Percentiles rank a stretch among this genome's conserved stretches.
phyloP scores from a whole-genome alignment of 2,329 filamentous ascomycete species.

The Pleomassaria siparia region DNA sequence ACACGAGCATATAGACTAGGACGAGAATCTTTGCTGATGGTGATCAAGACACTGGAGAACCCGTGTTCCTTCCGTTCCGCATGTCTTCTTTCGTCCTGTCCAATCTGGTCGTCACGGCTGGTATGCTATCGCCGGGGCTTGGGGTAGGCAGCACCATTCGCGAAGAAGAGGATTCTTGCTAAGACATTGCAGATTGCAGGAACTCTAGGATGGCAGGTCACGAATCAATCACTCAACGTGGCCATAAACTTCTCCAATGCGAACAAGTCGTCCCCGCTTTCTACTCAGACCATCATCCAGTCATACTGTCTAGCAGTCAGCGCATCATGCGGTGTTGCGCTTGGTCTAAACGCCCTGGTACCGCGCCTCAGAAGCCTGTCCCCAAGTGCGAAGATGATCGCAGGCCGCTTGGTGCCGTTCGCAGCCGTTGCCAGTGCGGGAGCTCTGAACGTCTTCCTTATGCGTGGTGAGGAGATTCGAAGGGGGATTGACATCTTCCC shows the following conservation, averaged over 20 bases:
- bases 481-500: constrained; percentile 92
- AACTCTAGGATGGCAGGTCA: constrained; percentile 90
- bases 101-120: constrained; percentile 90
- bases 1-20: constrained; percentile 6
- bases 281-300: constrained; percentile 76
- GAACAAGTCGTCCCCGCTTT: constrained; percentile 93
- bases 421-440: constrained; percentile 91
- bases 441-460: constrained; percentile 92
- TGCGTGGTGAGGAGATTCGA: constrained; percentile 95
- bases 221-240: constrained; percentile 97
- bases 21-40: constrained; percentile 16
- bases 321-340: constrained; percentile 89
- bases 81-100: constrained; percentile 96
- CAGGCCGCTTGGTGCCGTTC: constrained; percentile 90
- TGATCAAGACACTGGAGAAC: constrained; percentile 77
- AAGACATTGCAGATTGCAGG: constrained; percentile 66
- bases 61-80: constrained; percentile 91
- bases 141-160: constrained; percentile 53
- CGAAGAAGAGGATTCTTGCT: constrained; percentile 14
- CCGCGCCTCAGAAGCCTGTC: constrained; percentile 77
- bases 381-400: constrained; percentile 72
- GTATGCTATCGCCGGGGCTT: constrained; percentile 93
- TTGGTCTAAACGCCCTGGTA: constrained; percentile 88
- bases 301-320: constrained; percentile 91
- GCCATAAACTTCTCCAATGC: constrained; percentile 97